These are phyloP conservation scores for Periconia digitata DNA, from an alignment of 2,329 filamentous ascomycete species.

Conservation along the genomic window DNA sequence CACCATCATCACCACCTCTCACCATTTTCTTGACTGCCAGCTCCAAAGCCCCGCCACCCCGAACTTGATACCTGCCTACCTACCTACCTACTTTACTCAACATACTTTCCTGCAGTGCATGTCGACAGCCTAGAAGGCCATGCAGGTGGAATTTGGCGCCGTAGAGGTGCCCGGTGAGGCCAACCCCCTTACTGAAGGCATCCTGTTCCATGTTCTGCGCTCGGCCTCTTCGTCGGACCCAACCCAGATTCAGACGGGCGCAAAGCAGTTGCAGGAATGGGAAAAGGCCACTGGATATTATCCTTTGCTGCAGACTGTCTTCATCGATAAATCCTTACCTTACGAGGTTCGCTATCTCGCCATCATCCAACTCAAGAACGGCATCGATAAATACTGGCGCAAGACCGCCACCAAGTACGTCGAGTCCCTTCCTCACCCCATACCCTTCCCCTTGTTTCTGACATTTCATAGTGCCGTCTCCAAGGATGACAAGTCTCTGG, in stretches of 20 bases:
- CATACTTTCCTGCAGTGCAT: no score
- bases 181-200: conserved; percentile 55
- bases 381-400: conserved; percentile 93
- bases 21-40: no score
- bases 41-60: not conserved
- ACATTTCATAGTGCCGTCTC: conserved; percentile 54
- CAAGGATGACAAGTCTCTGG: conserved; percentile 72
- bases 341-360: conserved; percentile 82
- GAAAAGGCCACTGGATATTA: conserved; percentile 52
- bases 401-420: conserved; percentile 68
- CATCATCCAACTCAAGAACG: conserved; percentile 94
- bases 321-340: conserved; percentile 76
- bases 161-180: conserved; percentile 84
- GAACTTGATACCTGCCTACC: not conserved
- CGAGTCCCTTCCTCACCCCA: not conserved
- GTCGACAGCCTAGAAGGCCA: conserved; percentile 8
- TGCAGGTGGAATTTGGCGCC: conserved; percentile 36
- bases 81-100: no score
- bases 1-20: not conserved
- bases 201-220: conserved; percentile 51
- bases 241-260: conserved; percentile 54
- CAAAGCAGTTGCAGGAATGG: conserved; percentile 56
- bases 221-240: conserved; percentile 52
- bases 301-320: conserved; percentile 66
- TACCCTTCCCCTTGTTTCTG: conserved; percentile 5